Evolutionary conservation across 352 stramenopile species (phyloP), one percentile per base, ranked within the genome.

Genomic region (Phytophthora megakarya): DNA sequence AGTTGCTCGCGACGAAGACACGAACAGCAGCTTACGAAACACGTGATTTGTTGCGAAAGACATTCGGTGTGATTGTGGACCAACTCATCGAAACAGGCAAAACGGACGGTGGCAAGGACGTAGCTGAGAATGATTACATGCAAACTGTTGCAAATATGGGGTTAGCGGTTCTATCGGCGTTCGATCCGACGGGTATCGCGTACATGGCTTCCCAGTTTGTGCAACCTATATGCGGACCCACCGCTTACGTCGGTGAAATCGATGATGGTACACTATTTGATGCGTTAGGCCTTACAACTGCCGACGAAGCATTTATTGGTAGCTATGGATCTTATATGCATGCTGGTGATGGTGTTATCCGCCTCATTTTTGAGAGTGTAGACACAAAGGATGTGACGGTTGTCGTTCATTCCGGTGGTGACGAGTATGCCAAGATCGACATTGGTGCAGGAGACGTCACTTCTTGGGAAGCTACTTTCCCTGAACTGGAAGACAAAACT

Each of bases 11-110:
- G 5, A 56, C 22, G 1, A 64, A 64, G 21, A 64, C 55, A 6
- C 23, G 15, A 1, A 44, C 67, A 23, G 55, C 55, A 0, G 61
- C 58, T 3, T 77, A 67, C 28, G 16, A 61, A 28, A 73, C 47
- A 10, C 76, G 78, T n/a, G 75, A 81, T 48, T 42, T 71, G 35
- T 73, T 85, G 13, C 65, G 74, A 35, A 80, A 76, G 43, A 77
- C 70, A 5, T 16, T 82, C 13, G 64, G 75, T 0, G 43, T 49
- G 4, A 35, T 49, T 7, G 38, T 51, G 15, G 44, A 51, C 44
- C 45, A 62, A 23, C 43, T 62, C 23, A 47, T 48, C 53, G 43
- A 62, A 3, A 62, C 22, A 12, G 35, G 57, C 19, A 76, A 69
- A 33, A 59, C 54, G 10, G 52, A 74, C 19, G 18, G 53, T 30